These are phyloP conservation scores for Hysterium pulicare DNA, from an alignment of 2,329 filamentous ascomycete species.

Conservation along the genomic window DNA sequence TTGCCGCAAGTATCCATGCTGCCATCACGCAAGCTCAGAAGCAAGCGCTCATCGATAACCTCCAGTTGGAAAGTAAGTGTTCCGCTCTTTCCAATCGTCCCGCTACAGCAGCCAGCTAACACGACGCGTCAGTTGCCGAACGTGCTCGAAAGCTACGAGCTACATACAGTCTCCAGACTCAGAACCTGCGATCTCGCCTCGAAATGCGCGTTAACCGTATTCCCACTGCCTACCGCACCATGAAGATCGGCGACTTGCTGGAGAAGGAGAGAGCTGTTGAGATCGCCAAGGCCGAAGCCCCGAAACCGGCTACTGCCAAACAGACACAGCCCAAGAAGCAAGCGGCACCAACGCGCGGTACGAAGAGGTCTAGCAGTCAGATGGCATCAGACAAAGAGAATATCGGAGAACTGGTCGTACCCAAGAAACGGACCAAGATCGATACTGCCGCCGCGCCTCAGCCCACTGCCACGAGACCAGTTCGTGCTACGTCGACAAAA, in stretches of 20 bases:
- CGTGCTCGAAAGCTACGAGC: constrained; percentile 82
- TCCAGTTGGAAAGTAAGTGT: constrained; percentile 75
- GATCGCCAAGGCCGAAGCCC: background rate
- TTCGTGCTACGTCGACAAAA: constrained; percentile 31
- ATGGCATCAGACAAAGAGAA: constrained; percentile 3
- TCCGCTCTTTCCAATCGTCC: background rate
- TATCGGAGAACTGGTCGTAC: constrained; percentile 54
- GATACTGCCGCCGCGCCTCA: constrained; percentile 33
- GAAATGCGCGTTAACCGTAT: constrained; percentile 94
- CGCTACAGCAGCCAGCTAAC: constrained; percentile 9
- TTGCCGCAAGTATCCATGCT: background rate
- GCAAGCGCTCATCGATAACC: constrained; percentile 81
- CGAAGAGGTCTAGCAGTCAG: constrained; percentile 1
- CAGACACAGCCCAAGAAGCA: background rate
- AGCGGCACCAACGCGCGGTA: constrained; percentile 2
- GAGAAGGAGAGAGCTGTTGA: constrained; percentile 40
- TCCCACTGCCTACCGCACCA: constrained; percentile 71
- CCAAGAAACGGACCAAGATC: constrained; percentile 61
- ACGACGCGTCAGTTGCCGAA: constrained; percentile 65
- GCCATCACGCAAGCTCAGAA: constrained; percentile 60
- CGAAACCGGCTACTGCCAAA: background rate
- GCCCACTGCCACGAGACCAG: constrained; percentile 26
- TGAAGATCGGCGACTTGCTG: constrained; percentile 78
- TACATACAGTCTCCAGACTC: constrained; percentile 84
- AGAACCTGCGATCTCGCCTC: constrained; percentile 78